Base-by-base conservation (phyloP, 768 basidiomycete species). In the Agaricus subrufescens region DNA sequence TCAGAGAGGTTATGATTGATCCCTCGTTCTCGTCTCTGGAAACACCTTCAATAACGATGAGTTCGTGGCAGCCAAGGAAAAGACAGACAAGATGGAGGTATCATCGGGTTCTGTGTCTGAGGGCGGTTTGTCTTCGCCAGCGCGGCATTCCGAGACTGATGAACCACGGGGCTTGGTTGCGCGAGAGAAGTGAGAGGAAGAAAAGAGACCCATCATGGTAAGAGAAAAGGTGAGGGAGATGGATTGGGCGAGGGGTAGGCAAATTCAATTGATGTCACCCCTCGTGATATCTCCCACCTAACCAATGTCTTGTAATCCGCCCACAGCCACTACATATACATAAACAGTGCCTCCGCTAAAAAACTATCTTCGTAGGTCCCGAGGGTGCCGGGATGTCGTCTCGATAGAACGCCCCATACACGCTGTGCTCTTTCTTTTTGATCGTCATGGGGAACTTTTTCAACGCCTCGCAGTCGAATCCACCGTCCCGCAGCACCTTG, bases 381-480 rank as follows among this genome's bases (percentile, higher is more conserved):
- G 78, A 78, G 25, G 80, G 78, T 45, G 77, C 71, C 9, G 80
- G 75, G 30, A 85, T 83, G 60, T 86, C 84, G 61, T 89, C 84
- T 54, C 87, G 70, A 70, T 80, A 93, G 71, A 92, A 93, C 4
- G 89, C 90, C 4, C 95, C 95, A 63, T 97, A 98, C 42, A 83
- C 87, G 19, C 91, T 75, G 64, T 98, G 95, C 62, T 87, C 83
- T 79, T 85, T 92, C 80, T 98, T 98, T 78, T 96, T 97, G 74
- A 98, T 93, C 57, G 94, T 91, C 82, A 95, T 92, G 50, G 94
- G 93, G 77, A 97, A 98, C 64, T 86, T 85, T 57, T 86, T 83
- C 71, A 97, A 75, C 4, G 72, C 85, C 61, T 89, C 84, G 47
- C 86, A 82, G 55, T 88, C 83, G 60, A 90, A 91, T 30, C 89